Evolutionary conservation across 2,329 filamentous ascomycete species (phyloP).

Genomic region (Hirsutella thompsonii): DNA sequence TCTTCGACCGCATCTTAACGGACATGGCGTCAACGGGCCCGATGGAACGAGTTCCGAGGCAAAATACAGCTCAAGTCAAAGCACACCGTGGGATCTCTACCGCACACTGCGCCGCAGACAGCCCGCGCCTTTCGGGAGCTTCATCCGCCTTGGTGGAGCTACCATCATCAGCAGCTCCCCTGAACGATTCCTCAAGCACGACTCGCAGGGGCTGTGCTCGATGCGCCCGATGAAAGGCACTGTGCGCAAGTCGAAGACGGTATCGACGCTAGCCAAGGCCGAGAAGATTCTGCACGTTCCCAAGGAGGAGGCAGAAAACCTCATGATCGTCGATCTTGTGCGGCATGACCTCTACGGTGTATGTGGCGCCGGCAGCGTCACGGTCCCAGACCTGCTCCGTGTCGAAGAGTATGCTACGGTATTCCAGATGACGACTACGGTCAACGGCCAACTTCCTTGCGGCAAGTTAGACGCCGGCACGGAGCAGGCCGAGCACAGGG

Average conservation of each 20-base stretch:
- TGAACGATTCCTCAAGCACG: slow-evolving; percentile 66
- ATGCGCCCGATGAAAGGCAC: slow-evolving; percentile 97
- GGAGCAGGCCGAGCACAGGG: neutral
- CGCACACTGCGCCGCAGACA: slow-evolving; percentile 56
- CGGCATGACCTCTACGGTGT: slow-evolving; percentile 85
- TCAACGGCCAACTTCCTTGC: slow-evolving; percentile 52
- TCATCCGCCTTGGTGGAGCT: slow-evolving; percentile 53
- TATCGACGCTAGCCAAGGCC: slow-evolving; percentile 58
- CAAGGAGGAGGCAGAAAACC: slow-evolving; percentile 89
- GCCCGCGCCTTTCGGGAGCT: slow-evolving; percentile 76
- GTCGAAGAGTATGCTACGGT: slow-evolving; percentile 88
- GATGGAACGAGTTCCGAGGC: neutral
- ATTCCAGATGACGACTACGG: slow-evolving; percentile 81
- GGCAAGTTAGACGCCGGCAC: slow-evolving; percentile 5
- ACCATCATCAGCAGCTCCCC: slow-evolving; percentile 77
- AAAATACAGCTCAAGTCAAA: slow-evolving; percentile 3
- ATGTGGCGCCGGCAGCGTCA: slow-evolving; percentile 59
- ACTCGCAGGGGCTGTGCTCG: slow-evolving; percentile 44
- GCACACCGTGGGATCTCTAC: slow-evolving; percentile 57
- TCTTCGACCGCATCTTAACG: slow-evolving; percentile 1
- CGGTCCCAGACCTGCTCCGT: slow-evolving; percentile 65
- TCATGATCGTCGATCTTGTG: slow-evolving; percentile 98
- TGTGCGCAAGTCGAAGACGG: slow-evolving; percentile 60
- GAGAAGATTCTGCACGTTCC: slow-evolving; percentile 60
- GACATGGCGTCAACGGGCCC: neutral